Evolutionary conservation across 176 grass and related monocot species (phyloP).

Genomic region (Oropetium thomaeum): DNA sequence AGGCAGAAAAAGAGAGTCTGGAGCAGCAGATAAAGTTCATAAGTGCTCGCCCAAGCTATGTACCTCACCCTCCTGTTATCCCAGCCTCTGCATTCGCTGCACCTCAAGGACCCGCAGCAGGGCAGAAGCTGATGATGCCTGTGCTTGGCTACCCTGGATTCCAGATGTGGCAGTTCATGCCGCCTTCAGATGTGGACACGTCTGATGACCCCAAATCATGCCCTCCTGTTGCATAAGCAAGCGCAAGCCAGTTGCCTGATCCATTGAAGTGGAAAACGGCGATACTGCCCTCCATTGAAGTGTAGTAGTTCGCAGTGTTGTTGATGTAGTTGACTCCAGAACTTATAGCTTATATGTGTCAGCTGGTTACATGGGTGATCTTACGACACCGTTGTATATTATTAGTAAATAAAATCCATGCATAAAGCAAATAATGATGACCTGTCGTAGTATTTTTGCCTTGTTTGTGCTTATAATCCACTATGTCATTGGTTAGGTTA

Average conservation of each 20-base stretch:
- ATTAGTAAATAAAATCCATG: conserved; percentile 45
- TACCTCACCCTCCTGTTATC: conserved; percentile 64
- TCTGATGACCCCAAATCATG: conserved; percentile 75
- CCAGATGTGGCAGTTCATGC: conserved; percentile 99
- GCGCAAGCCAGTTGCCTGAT: conserved; percentile 19
- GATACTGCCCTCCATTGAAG: conserved; percentile 29
- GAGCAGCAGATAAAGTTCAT: conserved; percentile 87
- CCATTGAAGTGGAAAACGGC: conserved; percentile 39
- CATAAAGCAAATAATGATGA: background rate
- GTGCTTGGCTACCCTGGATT: conserved; percentile 82
- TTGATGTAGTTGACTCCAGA: conserved; percentile 49
- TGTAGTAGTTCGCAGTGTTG: conserved; percentile 12
- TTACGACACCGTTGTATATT: conserved; percentile 46
- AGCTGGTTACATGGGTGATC: conserved; percentile 28
- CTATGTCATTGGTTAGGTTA: background rate
- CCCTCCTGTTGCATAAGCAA: conserved; percentile 71
- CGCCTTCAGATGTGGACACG: conserved; percentile 77
- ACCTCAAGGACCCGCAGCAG: conserved; percentile 42
- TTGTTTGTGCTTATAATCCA: background rate
- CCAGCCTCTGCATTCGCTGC: conserved; percentile 56
- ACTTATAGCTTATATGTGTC: conserved; percentile 31
- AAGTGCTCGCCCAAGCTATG: conserved; percentile 47
- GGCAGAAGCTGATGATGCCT: conserved; percentile 91
- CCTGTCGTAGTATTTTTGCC: background rate
- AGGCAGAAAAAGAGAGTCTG: conserved; percentile 86